Evolutionary conservation across 225 moss, liverwort and hornwort genomes (phyloP).

Genomic region (Physcomitrellopsis africana): DNA sequence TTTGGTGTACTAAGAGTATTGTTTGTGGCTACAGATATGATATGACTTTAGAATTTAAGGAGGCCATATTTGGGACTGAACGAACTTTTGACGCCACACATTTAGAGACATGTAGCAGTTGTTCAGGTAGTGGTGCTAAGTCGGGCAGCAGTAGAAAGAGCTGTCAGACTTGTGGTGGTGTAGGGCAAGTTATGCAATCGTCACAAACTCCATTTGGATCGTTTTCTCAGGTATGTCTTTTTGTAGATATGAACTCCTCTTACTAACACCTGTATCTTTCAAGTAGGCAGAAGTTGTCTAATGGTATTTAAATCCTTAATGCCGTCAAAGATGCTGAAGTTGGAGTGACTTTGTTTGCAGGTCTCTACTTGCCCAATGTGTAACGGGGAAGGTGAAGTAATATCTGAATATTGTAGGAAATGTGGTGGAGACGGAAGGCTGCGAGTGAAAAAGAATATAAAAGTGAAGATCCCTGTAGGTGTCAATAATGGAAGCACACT

Average conservation of each 20-base stretch:
- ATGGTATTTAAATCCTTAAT: conserved; percentile 14
- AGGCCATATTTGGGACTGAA: conserved; percentile 68
- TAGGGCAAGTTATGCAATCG: conserved; percentile 63
- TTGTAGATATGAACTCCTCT: conserved; percentile 9
- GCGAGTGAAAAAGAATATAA: conserved; percentile 81
- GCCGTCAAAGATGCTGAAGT: conserved; percentile 24
- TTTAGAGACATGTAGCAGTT: conserved; percentile 58
- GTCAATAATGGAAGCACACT: conserved; percentile 95
- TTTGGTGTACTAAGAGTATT: conserved; percentile 17
- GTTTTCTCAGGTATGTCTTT: conserved; percentile 56
- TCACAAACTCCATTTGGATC: conserved; percentile 71
- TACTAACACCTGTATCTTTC: background rate
- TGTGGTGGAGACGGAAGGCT: conserved; percentile 96
- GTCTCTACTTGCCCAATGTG: conserved; percentile 92
- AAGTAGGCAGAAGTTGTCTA: background rate
- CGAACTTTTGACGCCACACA: conserved; percentile 55
- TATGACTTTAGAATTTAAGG: conserved; percentile 60
- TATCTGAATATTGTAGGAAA: conserved; percentile 88
- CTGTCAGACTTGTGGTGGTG: conserved; percentile 67
- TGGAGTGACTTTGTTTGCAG: conserved; percentile 48
- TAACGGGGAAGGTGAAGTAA: conserved; percentile 94
- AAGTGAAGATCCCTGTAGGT: conserved; percentile 96
- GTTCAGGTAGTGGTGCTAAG: conserved; percentile 65
- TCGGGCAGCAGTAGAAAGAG: conserved; percentile 61
- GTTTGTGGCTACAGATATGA: conserved; percentile 49